These are phyloP conservation scores for Pythium apleroticum DNA, from an alignment of 352 stramenopile genomes.

Conservation along the genomic window DNA sequence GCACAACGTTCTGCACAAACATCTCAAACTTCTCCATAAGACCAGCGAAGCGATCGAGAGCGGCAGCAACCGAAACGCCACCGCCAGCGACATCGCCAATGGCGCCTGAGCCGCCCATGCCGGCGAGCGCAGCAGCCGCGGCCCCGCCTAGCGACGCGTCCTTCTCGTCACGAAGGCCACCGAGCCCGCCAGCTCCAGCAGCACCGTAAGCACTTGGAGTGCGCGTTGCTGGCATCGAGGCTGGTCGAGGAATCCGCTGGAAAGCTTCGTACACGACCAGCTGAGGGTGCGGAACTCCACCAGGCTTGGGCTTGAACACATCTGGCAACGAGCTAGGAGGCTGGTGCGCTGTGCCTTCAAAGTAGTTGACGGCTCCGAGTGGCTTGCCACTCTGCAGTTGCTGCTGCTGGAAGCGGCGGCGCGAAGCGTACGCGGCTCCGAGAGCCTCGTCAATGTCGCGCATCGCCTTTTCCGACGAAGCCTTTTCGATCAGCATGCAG, in stretches of 20 bases:
- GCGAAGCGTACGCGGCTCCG: slow-evolving; percentile 76
- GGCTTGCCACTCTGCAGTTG: slow-evolving; percentile 84
- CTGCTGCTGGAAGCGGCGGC: slow-evolving; percentile 85
- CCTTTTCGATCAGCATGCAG: slow-evolving; percentile 99
- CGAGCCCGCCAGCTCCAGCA: slow-evolving; percentile 21
- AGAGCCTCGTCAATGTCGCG: slow-evolving; percentile 97
- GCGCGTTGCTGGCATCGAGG: slow-evolving; percentile 84
- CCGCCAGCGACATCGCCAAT: slow-evolving; percentile 20
- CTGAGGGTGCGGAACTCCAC: slow-evolving; percentile 91
- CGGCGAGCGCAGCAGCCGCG: slow-evolving; percentile 28
- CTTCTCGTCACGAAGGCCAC: slow-evolving; percentile 39
- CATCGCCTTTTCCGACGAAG: slow-evolving; percentile 98
- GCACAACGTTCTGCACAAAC: slow-evolving; percentile 86
- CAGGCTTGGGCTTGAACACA: slow-evolving; percentile 92
- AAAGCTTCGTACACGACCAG: slow-evolving; percentile 98
- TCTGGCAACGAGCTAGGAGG: slow-evolving; percentile 89
- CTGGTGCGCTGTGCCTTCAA: slow-evolving; percentile 69
- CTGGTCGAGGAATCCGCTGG: slow-evolving; percentile 92
- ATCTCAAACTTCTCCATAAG: slow-evolving; percentile 87
- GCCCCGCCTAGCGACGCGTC: slow-evolving; percentile 17
- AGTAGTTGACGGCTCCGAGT: slow-evolving; percentile 64
- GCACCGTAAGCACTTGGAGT: slow-evolving; percentile 32
- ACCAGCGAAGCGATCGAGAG: slow-evolving; percentile 79
- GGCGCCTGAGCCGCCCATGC: slow-evolving; percentile 2
- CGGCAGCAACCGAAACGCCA: slow-evolving; percentile 67